Base-by-base conservation (phyloP, 805 yeast genomes). In the Monosporozyma siamensis region DNA sequence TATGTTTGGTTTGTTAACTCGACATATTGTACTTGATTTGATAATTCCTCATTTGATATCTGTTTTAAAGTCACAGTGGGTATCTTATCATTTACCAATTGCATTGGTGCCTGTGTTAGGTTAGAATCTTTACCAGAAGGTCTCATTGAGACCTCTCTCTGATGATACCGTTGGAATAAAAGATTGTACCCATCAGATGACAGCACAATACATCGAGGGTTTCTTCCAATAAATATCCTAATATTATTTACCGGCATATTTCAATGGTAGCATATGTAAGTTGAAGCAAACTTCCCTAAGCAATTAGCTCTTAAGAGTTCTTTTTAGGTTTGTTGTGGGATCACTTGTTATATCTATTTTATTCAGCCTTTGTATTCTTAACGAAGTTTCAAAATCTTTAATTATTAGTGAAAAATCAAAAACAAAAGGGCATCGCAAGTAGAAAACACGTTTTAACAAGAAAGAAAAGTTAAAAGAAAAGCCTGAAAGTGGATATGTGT, bases 121-220 rank as follows among this genome's bases (percentile, higher is more conserved):
- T 48, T 48, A 30, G 45, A 42, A 14, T 40, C 44, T 26, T 52
- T 29, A 38, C 61, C 57, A 4, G 48, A 50, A 14, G 50, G n/a
- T n/a, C n/a, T n/a, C n/a, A n/a, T n/a, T n/a, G n/a, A n/a, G n/a
- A n/a, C 27, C 6, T 48, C 42, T 22, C 45, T 50, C n/a, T 47
- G 45, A n/a, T 47, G 26, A 11, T 29, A 29, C 36, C 55, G 44
- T 69, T 80, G 68, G 38, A 87, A 68, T 3, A 80, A 67, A 46
- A 87, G 66, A 1, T 80, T 84, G 55, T 68, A 73, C 22, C 71
- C 72, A 35, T 72, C 70, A 17, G 81, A 72, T 3, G 78, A 74
- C 3, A 87, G 66, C 2, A 85, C 81, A 44, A 85, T 67, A 9
- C 89, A 73, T 42, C 95, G 67, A 2, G 92, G 90, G 26, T 68